phyloP scores from a whole-genome alignment of 805 yeast species.

The Isabelozyma rhagii region DNA sequence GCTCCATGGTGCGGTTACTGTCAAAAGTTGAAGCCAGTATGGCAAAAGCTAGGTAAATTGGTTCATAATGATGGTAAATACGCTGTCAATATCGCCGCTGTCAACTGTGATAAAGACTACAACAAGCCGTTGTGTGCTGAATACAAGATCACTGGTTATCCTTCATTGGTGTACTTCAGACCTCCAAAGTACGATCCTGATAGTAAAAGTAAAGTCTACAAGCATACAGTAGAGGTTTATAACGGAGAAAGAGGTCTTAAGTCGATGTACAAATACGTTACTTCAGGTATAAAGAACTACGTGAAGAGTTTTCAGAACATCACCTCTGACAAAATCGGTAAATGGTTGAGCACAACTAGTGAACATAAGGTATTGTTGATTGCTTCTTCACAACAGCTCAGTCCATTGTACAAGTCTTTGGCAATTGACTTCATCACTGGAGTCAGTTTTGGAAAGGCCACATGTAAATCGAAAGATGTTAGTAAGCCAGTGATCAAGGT shows the following conservation, averaged over 20 bases:
- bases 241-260: slow-evolving; percentile 59
- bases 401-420: slow-evolving; percentile 59
- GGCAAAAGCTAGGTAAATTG: slow-evolving; percentile 58
- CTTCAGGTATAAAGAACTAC: slow-evolving; percentile 62
- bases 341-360: slow-evolving; percentile 24
- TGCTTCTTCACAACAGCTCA: slow-evolving; percentile 45
- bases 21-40: slow-evolving; percentile 62
- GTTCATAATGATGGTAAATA: slow-evolving; percentile 48
- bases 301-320: slow-evolving; percentile 47
- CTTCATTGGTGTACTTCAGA: slow-evolving; percentile 77
- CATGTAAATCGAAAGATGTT: slow-evolving; percentile 19
- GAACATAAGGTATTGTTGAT: slow-evolving; percentile 50
- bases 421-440: slow-evolving; percentile 65
- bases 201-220: slow-evolving; percentile 7
- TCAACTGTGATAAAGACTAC: slow-evolving; percentile 73
- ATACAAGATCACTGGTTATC: slow-evolving; percentile 71
- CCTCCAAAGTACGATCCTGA: slow-evolving; percentile 60
- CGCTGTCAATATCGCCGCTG: slow-evolving; percentile 68
- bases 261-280: slow-evolving; percentile 51
- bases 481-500: slow-evolving; percentile 10
- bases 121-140: slow-evolving; percentile 70
- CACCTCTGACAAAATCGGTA: slow-evolving; percentile 15
- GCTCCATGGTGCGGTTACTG: slow-evolving; percentile 99
- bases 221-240: slow-evolving; percentile 55
- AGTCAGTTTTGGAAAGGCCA: slow-evolving; percentile 46